These are phyloP conservation scores for Boletus rubropictus DNA, from an alignment of 768 basidiomycete species.

Conservation along the genomic window DNA sequence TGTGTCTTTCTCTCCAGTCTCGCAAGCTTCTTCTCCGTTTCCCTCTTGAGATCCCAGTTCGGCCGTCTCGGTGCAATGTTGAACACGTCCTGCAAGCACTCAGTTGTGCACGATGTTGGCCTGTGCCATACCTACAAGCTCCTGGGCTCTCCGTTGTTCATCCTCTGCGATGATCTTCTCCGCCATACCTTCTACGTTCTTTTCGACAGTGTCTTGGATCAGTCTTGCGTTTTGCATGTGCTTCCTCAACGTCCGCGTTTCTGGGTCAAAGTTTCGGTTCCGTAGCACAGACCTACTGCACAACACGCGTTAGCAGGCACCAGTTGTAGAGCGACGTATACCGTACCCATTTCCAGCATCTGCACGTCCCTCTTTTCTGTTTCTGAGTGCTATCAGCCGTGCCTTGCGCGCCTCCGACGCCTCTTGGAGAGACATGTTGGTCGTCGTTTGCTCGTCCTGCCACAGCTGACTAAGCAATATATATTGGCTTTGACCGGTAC, in stretches of 20 bases:
- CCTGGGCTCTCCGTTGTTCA: slow-evolving; percentile 76
- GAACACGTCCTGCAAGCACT: slow-evolving; percentile 67
- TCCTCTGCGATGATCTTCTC: slow-evolving; percentile 84
- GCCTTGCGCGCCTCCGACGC: slow-evolving; percentile 78
- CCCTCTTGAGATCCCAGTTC: slow-evolving; percentile 94
- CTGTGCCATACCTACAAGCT: slow-evolving; percentile 56
- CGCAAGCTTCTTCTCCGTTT: slow-evolving; percentile 83
- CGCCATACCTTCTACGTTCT: slow-evolving; percentile 74
- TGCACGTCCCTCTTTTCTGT: slow-evolving; percentile 58
- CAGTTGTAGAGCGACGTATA: background rate
- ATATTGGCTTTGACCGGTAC: background rate
- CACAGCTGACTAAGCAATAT: slow-evolving; percentile 31
- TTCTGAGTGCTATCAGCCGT: slow-evolving; percentile 71
- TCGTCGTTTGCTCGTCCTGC: background rate
- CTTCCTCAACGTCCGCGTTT: slow-evolving; percentile 72
- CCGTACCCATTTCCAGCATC: slow-evolving; percentile 40
- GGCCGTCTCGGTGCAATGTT: slow-evolving; percentile 97
- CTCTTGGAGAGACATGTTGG: slow-evolving; percentile 67
- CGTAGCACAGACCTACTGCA: slow-evolving; percentile 49
- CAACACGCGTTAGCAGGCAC: slow-evolving; percentile 13
- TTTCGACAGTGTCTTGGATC: slow-evolving; percentile 83
- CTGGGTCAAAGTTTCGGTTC: slow-evolving; percentile 86
- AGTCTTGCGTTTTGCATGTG: slow-evolving; percentile 50
- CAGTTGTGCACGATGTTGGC: slow-evolving; percentile 9
- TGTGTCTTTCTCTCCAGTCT: slow-evolving; percentile 90